Evolutionary conservation across 331 rosid species (phyloP).

Genomic region (Stylosanthes scabra): DNA sequence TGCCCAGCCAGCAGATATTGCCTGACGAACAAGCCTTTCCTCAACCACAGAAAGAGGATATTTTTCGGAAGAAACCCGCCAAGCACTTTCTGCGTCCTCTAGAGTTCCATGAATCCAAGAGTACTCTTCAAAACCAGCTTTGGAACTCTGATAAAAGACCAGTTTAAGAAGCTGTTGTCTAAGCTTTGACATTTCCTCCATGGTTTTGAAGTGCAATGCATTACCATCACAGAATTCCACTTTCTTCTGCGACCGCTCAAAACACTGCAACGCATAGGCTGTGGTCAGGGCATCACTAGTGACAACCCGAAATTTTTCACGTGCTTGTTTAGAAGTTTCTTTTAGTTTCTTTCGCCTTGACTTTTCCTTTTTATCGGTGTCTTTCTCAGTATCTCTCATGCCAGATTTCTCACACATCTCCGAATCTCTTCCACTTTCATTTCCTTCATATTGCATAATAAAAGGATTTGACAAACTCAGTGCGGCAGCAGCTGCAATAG

Average conservation of each 20-base stretch:
- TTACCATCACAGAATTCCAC: conserved; percentile 67
- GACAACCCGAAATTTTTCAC: conserved; percentile 69
- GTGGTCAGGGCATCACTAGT: conserved; percentile 78
- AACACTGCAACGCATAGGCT: conserved; percentile 85
- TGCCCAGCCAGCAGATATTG: conserved; percentile 98
- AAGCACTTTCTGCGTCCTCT: conserved; percentile 66
- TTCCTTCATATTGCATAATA: conserved; percentile 66
- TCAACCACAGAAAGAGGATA: conserved; percentile 71
- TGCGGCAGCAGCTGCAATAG: conserved; percentile 87
- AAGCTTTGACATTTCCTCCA: conserved; percentile 94
- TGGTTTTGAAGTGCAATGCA: conserved; percentile 81
- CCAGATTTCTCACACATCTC: conserved; percentile 47
- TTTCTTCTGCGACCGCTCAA: conserved; percentile 60
- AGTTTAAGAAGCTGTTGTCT: conserved; percentile 79
- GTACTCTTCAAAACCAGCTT: conserved; percentile 55
- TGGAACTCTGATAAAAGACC: conserved; percentile 60
- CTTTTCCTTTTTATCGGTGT: conserved; percentile 55
- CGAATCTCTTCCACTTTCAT: conserved; percentile 47
- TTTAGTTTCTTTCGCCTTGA: conserved; percentile 71
- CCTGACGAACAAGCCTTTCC: conserved; percentile 82
- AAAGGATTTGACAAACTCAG: conserved; percentile 90
- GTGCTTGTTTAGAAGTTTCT: conserved; percentile 64
- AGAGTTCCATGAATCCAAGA: conserved; percentile 72
- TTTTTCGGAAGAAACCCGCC: conserved; percentile 61
- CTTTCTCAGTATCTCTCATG: conserved; percentile 37